Base-by-base conservation (phyloP, 2,329 filamentous ascomycete species). In the Aureobasidium sp. region DNA sequence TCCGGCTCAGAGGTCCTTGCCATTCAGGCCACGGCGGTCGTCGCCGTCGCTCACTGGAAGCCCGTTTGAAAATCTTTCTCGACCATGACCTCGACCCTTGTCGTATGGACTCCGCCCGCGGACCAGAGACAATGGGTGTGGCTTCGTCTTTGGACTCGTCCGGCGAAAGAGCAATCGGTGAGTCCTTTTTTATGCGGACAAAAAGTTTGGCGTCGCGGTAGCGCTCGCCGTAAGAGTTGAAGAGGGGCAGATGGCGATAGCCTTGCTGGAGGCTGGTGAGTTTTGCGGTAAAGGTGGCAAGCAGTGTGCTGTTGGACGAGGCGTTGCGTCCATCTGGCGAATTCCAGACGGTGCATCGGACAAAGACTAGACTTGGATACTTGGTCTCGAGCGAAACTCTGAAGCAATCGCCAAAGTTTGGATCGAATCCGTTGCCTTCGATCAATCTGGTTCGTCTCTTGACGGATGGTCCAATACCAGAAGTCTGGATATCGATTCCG, bases 201-300 rank as follows among this genome's bases (percentile, higher is more conserved):
- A 97, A 95, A 14, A 98, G 76, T 10, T 90, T 94, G 2, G 93
- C 95, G 71, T 96, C 96, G 38, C 96, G 78, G 67, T 94, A 97
- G 62, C 90, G 88, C 62, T 96, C 90, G 56, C 90, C 93, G 58
- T 89, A 87, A 53, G 83, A 79, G 70, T 97, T 90, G 68, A 89
- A 86, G 14, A 98, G 77, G 10, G 91, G 93, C 50, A 97, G 76
- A 56, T 95, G 94, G 57, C 91, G 89, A 69, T 93, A 97, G 24
- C 93, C 93, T 69, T 93, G 84, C 66, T 91, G 89, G 37, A 97
- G 79, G 65, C 85, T 94, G 72, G 79, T 84, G 48, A 97, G 82
- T 72, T 97, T 97, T 58, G 88, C 90, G 2, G 89, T 97, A 70
- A 91, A 97, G 1, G 86, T 93, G 3, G 89, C 93, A 54, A 96